Evolutionary conservation across 345 rosid species (phyloP).

Genomic region (Corchorus olitorius): DNA sequence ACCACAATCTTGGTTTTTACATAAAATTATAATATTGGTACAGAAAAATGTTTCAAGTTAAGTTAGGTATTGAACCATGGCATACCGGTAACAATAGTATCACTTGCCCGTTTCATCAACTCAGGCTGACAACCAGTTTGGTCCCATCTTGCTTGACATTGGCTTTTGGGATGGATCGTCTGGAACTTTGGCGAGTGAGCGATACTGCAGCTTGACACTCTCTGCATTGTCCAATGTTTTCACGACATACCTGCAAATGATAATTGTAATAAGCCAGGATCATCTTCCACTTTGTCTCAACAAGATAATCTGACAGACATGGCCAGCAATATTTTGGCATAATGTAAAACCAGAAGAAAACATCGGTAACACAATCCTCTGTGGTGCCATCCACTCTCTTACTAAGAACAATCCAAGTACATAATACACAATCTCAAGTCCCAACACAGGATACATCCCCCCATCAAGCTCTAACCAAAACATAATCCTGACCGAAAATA

Average conservation of each 20-base stretch:
- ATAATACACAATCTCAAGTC: not conserved
- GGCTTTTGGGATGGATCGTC: slow-evolving; percentile 45
- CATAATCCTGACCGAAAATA: not conserved
- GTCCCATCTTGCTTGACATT: slow-evolving; percentile 51
- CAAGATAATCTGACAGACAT: not conserved
- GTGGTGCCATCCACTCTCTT: not conserved
- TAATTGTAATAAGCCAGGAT: slow-evolving; percentile 10
- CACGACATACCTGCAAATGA: slow-evolving; percentile 73
- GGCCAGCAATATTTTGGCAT: not conserved
- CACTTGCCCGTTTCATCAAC: not conserved
- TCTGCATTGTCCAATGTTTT: slow-evolving; percentile 91
- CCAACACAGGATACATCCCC: not conserved
- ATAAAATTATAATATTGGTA: not conserved
- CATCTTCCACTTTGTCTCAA: not conserved
- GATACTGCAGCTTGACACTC: slow-evolving; percentile 88
- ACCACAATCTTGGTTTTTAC: slow-evolving; percentile 17
- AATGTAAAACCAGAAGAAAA: not conserved
- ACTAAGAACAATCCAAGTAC: not conserved
- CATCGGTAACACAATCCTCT: not conserved
- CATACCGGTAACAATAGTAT: not conserved
- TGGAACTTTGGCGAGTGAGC: slow-evolving; percentile 75
- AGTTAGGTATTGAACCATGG: slow-evolving; percentile 14
- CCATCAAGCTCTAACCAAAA: not conserved
- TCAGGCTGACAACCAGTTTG: slow-evolving; percentile 56
- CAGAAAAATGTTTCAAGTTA: slow-evolving; percentile 18